Evolutionary conservation across 768 basidiomycete genomes (phyloP), one percentile per base, ranked within the genome.

Genomic region (Mrakia hoshinonis): DNA sequence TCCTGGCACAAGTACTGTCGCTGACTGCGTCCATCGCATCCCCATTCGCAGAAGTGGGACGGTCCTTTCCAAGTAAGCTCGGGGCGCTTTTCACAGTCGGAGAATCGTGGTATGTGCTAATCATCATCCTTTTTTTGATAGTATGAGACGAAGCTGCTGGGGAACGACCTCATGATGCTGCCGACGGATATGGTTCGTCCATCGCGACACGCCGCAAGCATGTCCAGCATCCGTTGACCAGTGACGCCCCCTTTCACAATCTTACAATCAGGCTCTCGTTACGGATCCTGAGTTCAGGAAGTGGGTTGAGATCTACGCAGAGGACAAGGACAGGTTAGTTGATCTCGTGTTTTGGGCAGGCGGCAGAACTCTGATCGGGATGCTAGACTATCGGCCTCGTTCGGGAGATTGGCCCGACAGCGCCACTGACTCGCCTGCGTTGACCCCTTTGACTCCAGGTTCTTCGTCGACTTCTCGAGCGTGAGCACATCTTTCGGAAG

Each of bases 161-260:
- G 79, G 3, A 76, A 77, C 36, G 76, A 78, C 38, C 74, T 80
- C 20, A 80, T 80, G 80, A 80, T 80, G 80, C 74, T 80, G 11
- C 79, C 79, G 9, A 77, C 78, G 12, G 80, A 80, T 70, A 79
- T 79, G 77, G 43, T 43, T 6, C 43, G 43, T 43, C 43, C 7
- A 15, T 43, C 15, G 43, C 43, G 7, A 6, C 43, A 6, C 43
- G 7, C 43, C n/a, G n/a, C n/a, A n/a, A n/a, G n/a, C n/a, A n/a
- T n/a, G n/a, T n/a, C n/a, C n/a, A n/a, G n/a, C n/a, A n/a, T n/a
- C n/a, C n/a, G n/a, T n/a, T n/a, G n/a, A n/a, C n/a, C n/a, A n/a
- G n/a, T n/a, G n/a, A n/a, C n/a, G n/a, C n/a, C n/a, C n/a, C n/a
- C n/a, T n/a, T n/a, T n/a, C n/a, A n/a, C n/a, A n/a, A n/a, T n/a